phyloP scores from a whole-genome alignment of 2,329 filamentous ascomycete genomes.

The Penicillium sp. region DNA sequence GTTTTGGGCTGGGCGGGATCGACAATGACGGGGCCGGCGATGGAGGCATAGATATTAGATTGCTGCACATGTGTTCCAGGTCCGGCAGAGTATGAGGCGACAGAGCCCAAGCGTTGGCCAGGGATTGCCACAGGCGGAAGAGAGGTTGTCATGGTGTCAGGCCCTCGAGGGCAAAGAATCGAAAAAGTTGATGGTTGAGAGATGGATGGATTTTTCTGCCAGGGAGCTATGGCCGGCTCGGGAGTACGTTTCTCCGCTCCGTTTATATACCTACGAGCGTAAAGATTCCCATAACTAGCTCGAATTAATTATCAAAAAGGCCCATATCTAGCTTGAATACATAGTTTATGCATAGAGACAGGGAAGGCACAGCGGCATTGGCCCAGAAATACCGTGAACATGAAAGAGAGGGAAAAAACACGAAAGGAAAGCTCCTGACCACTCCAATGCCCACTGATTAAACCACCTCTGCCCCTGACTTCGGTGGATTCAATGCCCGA shows the following conservation, averaged over 20 bases:
- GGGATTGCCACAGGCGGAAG: constrained; percentile 62
- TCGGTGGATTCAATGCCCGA: constrained; percentile 30
- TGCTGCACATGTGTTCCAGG: constrained; percentile 78
- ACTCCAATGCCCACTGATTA: constrained; percentile 34
- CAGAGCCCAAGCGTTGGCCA: constrained; percentile 70
- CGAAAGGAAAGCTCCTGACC: constrained; percentile 17
- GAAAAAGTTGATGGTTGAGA: constrained; percentile 1
- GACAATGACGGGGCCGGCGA: constrained; percentile 66
- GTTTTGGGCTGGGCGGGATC: constrained; percentile 39
- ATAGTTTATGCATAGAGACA: constrained; percentile 28
- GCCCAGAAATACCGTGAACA: constrained; percentile 16
- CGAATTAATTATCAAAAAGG: constrained; percentile 20
- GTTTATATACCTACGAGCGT: background rate
- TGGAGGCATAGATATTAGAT: constrained; percentile 70
- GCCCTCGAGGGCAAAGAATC: constrained; percentile 2
- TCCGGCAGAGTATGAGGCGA: constrained; percentile 64
- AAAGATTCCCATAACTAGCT: constrained; percentile 2
- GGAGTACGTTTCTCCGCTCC: constrained; percentile 11
- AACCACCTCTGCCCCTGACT: constrained; percentile 13
- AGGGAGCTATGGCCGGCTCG: constrained; percentile 13
- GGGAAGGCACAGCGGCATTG: constrained; percentile 15
- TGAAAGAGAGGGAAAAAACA: constrained; percentile 18
- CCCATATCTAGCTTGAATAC: constrained; percentile 28
- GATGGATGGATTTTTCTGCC: constrained; percentile 8
- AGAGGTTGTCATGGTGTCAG: constrained; percentile 26